Evolutionary conservation across 2,329 filamentous ascomycete genomes (phyloP).

Genomic region (Pseudogymnoascus sp.): DNA sequence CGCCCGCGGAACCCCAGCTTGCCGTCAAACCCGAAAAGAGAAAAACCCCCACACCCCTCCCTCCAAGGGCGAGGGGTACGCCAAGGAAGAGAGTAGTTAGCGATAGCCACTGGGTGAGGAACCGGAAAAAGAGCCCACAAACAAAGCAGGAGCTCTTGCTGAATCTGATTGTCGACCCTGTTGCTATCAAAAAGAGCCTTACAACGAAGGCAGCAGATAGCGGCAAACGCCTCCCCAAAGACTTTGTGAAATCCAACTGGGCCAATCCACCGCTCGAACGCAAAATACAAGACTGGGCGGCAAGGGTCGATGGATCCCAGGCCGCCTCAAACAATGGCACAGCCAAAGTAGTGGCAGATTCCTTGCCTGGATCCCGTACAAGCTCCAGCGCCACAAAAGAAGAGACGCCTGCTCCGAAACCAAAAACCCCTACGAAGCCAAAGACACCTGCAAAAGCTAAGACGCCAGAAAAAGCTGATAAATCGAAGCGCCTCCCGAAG

Average conservation of each 20-base stretch:
- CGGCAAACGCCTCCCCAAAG: not conserved
- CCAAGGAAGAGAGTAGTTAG: conserved; percentile 91
- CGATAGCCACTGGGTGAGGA: conserved; percentile 79
- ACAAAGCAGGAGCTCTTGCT: conserved; percentile 3
- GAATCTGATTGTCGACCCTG: not conserved
- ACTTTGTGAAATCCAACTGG: conserved; percentile 45
- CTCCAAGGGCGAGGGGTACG: conserved; percentile 11
- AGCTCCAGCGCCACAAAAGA: not conserved
- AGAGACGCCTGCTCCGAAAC: conserved; percentile 14
- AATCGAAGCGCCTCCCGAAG: conserved; percentile 44
- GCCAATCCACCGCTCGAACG: conserved; percentile 49
- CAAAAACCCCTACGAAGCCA: conserved; percentile 12
- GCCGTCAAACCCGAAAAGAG: conserved; percentile 11
- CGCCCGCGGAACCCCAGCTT: not conserved
- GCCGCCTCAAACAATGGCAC: not conserved
- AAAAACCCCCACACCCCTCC: not conserved
- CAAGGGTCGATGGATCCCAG: conserved; percentile 17
- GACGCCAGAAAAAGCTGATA: conserved; percentile 39
- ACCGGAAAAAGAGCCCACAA: conserved; percentile 22
- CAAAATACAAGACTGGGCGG: conserved; percentile 57
- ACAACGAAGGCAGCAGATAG: not conserved
- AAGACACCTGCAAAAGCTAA: conserved; percentile 36
- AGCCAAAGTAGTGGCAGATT: not conserved
- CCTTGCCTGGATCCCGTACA: not conserved
- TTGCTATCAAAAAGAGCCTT: not conserved